Evolutionary conservation across 2,329 filamentous ascomycete species (phyloP), one percentile per base, ranked within the genome.

Genomic region (Pleurostoma richardsiae): DNA sequence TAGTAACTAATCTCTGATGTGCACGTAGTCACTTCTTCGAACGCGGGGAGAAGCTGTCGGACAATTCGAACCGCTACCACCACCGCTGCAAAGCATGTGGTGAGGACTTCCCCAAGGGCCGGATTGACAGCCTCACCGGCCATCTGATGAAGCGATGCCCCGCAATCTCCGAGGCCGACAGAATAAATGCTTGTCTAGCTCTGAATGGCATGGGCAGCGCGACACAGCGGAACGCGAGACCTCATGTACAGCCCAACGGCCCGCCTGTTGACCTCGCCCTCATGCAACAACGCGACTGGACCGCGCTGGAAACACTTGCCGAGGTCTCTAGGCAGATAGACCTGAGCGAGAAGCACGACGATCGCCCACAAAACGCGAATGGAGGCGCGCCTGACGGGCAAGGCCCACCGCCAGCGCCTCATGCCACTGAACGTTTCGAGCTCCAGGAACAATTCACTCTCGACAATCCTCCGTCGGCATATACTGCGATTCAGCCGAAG

Each of bases 1-100:
- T 3, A 4, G 3, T 27, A 7, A 7, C 27, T 43, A 6, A 19
- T 30, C 19, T n/a, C 3, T 26, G 33, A n/a, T 29, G 26, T 5
- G 33, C 7, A 36, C n/a, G n/a, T 11, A 40, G 28, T 29, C n/a
- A 10, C 8, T 28, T 28, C 28, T 96, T 95, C 66, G 82, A 86
- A 64, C 81, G 90, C 56, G 90, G 90, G 10, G 79, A 82, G 38
- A 95, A 95, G 70, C 79, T 96, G 58, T 83, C 86, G 61, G 90
- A 96, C 68, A 84, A 86, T 52, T 92, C 88, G 72, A 95, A 95
- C 66, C 83, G 91, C 49, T 96, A 96, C 62, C 85, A 89, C 57
- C 89, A 96, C 62, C 94, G 88, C 10, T 96, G 90, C 79, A 92
- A 88, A 66, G 78, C 83, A 54, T 95, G 90, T 64, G 89, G 89